Evolutionary conservation across 1,284 basidiomycete species (phyloP).

Genomic region (Fomitopsis schrenkii): DNA sequence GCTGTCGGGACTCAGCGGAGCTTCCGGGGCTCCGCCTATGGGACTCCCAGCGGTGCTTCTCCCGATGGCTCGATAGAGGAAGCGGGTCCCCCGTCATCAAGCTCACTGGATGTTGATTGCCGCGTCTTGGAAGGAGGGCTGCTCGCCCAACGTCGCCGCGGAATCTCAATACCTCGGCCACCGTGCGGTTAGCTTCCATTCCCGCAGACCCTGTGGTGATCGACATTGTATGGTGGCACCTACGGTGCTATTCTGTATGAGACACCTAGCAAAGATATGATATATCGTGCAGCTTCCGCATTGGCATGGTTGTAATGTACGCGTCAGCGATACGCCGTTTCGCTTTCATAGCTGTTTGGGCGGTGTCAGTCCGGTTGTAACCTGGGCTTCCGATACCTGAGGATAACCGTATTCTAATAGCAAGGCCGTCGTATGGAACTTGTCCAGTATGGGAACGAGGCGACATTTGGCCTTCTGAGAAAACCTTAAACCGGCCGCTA

Average conservation of each 20-base stretch:
- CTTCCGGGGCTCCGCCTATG: background rate
- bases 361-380: too few species aligned
- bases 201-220: background rate
- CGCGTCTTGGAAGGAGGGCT: background rate
- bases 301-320: too few species aligned
- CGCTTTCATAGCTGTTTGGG: too few species aligned
- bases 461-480: background rate
- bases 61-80: background rate
- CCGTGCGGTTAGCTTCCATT: background rate
- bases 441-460: background rate
- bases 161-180: background rate
- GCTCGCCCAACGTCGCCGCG: background rate
- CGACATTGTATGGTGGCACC: background rate
- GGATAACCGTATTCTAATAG: too few species aligned
- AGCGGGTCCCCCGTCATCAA: background rate
- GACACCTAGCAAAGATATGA: too few species aligned
- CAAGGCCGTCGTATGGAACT: background rate
- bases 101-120: background rate
- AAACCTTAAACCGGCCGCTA: background rate
- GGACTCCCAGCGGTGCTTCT: background rate
- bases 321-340: too few species aligned
- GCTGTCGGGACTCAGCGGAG: background rate
- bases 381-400: too few species aligned
- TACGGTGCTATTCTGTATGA: too few species aligned
- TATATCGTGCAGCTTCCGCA: too few species aligned